phyloP scores from a whole-genome alignment of 2,329 filamentous ascomycete genomes.

The Botryotinia calthae region DNA sequence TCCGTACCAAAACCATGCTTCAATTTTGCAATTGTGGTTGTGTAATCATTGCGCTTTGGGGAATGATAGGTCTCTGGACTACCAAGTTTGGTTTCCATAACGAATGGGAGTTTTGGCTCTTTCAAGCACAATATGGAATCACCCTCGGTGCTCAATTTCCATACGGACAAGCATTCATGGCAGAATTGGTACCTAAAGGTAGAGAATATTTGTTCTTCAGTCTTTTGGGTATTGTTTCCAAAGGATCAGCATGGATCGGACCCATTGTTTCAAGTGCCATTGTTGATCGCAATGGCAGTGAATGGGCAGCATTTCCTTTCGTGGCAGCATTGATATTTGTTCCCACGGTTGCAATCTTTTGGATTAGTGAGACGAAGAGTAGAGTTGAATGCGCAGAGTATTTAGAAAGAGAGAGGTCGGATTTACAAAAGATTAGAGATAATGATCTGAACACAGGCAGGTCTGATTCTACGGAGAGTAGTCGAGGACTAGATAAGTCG shows the following conservation, averaged over 20 bases:
- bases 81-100: slow-evolving; percentile 36
- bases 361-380: slow-evolving; percentile 36
- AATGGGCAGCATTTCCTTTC: slow-evolving; percentile 36
- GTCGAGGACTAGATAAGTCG: neutral
- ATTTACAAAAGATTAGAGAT: slow-evolving; percentile 29
- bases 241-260: slow-evolving; percentile 38
- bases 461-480: neutral
- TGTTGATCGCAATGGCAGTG: slow-evolving; percentile 34
- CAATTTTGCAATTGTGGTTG: slow-evolving; percentile 34
- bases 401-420: slow-evolving; percentile 30
- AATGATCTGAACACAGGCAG: neutral
- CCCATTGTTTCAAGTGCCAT: slow-evolving; percentile 38
- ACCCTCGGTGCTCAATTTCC: slow-evolving; percentile 35
- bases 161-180: slow-evolving; percentile 38
- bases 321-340: slow-evolving; percentile 35
- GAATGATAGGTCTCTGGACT: slow-evolving; percentile 38
- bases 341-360: slow-evolving; percentile 36
- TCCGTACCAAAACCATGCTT: slow-evolving; percentile 37
- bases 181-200: slow-evolving; percentile 36
- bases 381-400: slow-evolving; percentile 36
- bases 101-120: slow-evolving; percentile 39
- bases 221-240: slow-evolving; percentile 37
- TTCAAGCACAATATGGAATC: slow-evolving; percentile 33
- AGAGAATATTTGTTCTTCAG: slow-evolving; percentile 38
- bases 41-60: slow-evolving; percentile 34